phyloP scores from a whole-genome alignment of 108 stramenopile genomes.

The Skeletonema costatum region DNA sequence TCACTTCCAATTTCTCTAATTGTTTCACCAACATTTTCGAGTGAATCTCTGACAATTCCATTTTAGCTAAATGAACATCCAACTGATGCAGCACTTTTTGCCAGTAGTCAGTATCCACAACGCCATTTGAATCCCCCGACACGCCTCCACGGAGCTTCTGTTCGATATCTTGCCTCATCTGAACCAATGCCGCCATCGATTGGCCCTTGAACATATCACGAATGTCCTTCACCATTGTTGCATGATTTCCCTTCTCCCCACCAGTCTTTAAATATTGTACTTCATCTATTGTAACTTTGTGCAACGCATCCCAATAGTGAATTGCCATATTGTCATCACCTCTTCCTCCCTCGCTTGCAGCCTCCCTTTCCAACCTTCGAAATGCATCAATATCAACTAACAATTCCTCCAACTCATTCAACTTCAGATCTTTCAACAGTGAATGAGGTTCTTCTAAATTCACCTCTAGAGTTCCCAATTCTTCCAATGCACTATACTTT shows the following conservation, averaged over 20 bases:
- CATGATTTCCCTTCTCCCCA: slow-evolving; percentile 63
- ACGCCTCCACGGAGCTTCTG: slow-evolving; percentile 53
- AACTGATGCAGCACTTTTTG: slow-evolving; percentile 80
- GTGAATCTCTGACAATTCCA: slow-evolving; percentile 84
- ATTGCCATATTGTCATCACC: slow-evolving; percentile 50
- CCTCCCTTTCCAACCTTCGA: slow-evolving; percentile 77
- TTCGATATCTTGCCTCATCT: slow-evolving; percentile 86
- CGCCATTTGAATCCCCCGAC: slow-evolving; percentile 41
- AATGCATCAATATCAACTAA: slow-evolving; percentile 83
- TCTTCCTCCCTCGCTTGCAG: slow-evolving; percentile 27
- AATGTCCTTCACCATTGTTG: slow-evolving; percentile 78
- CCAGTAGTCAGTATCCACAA: slow-evolving; percentile 88
- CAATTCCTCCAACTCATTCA: slow-evolving; percentile 85
- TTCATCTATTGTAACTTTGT: slow-evolving; percentile 72
- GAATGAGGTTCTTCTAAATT: slow-evolving; percentile 81
- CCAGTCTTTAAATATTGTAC: slow-evolving; percentile 75
- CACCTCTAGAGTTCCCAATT: slow-evolving; percentile 76
- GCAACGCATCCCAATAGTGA: slow-evolving; percentile 82
- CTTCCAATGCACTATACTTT: slow-evolving; percentile 84
- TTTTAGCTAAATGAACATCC: slow-evolving; percentile 83
- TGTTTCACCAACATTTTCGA: slow-evolving; percentile 92
- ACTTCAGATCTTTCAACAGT: slow-evolving; percentile 76
- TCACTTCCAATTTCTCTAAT: slow-evolving; percentile 85
- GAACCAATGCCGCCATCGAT: slow-evolving; percentile 62
- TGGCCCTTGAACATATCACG: slow-evolving; percentile 85